Percentiles rank a stretch among this genome's conserved stretches.
Evolutionary conservation across 495 filamentous ascomycete species (phyloP).

Genomic region (Ascodesmis nigricans): DNA sequence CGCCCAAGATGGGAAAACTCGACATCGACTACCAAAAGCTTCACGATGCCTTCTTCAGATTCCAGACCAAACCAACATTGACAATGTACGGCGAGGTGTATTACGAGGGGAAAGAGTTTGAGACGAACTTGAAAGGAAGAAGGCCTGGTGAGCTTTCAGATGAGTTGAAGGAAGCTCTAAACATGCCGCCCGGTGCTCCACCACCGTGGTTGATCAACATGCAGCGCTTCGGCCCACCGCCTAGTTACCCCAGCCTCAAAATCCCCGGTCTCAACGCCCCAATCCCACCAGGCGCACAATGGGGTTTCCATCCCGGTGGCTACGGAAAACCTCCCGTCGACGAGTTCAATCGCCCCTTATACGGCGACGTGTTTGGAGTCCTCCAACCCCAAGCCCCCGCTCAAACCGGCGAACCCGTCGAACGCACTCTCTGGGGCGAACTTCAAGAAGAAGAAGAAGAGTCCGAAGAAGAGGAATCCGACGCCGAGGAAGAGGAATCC

Average conservation of each 20-base stretch:
- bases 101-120: constrained; percentile 95
- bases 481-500: constrained; percentile 43
- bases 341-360: constrained; percentile 72
- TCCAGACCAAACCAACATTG: constrained; percentile 83
- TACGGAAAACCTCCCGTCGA: constrained; percentile 92
- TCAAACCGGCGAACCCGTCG: constrained; percentile 55
- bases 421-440: constrained; percentile 81
- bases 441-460: constrained; percentile 67
- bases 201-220: constrained; percentile 96
- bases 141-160: constrained; percentile 79
- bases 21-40: constrained; percentile 97
- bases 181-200: constrained; percentile 80
- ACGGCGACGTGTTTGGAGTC: constrained; percentile 83
- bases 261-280: constrained; percentile 92
- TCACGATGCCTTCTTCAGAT: constrained; percentile 93
- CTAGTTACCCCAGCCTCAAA: constrained; percentile 77
- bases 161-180: constrained; percentile 75
- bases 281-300: constrained; percentile 72
- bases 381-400: constrained; percentile 31
- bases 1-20: constrained; percentile 89
- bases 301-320: constrained; percentile 88
- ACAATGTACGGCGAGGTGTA: constrained; percentile 95
- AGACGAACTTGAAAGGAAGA: constrained; percentile 78
- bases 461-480: constrained; percentile 55
- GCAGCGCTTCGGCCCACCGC: constrained; percentile 79